Evolutionary conservation across 306 rosid genomes (phyloP), one percentile per base, ranked within the genome.

Genomic region (Coriaria nepalensis): DNA sequence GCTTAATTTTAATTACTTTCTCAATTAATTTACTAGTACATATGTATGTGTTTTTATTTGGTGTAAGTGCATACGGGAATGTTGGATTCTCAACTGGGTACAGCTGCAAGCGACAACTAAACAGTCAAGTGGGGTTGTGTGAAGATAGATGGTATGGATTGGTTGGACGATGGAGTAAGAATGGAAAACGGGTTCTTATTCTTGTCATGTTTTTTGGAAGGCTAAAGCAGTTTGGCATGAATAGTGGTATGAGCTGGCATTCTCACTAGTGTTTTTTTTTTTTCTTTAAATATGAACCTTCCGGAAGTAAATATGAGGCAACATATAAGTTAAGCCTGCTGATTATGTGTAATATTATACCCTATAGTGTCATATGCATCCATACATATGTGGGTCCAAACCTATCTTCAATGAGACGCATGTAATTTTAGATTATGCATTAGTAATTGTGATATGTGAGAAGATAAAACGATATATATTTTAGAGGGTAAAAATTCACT

Each of bases 171-270:
- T 83, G 84, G 78, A 83, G 80, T 44, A 34, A 3, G 6, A 13
- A 62, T 36, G 88, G 84, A 45, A 80, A 84, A 42, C 34, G 64
- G 33, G 50, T 74, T 29, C 63, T 84, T 33, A 70, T 78, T 8
- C 6, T 73, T 47, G 77, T 84, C 47, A 80, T 84, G 95, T 37
- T 75, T 47, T 80, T 73, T 63, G 95, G 95, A 44, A 78, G 87
- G 56, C 57, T 87, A 39, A 87, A 87, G 73, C 70, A 65, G 35
- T 77, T 73, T 68, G 75, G 44, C 7, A 66, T 64, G 56, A 62
- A 62, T 32, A 67, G 69, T 4, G 87, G 83, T 15, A 54, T 29
- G 42, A 48, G 29, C 33, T 54, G 59, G 59, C 32, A 12, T 12
- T 11, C 10, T 50, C 13, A 53, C 20, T 45, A 2, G 20, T 4